Base-by-base conservation (phyloP, 1,284 basidiomycete genomes). In the Meira miltonrushii region DNA sequence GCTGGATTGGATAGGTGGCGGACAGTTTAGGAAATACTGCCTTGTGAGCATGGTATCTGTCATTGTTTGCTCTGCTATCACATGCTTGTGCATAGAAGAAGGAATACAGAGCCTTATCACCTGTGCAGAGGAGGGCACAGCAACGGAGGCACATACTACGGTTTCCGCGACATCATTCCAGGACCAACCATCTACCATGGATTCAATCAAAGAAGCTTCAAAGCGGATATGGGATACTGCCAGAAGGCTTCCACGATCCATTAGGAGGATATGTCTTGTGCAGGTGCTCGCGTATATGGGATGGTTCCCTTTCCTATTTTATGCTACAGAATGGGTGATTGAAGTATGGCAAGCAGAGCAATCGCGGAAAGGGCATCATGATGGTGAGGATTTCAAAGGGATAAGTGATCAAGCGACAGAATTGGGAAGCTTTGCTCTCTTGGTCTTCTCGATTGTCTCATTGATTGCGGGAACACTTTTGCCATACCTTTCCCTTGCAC, bases 11-110 rank as follows among this genome's bases (percentile, higher is more conserved):
- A 80, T 97, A n/a, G 92, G 93, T 39, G 93, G 92, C 1, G 86
- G 85, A 40, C 95, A 98, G 78, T 98, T 98, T 81, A 85, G 94
- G 66, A 94, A 94, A 78, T 91, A 98, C 73, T 94, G 92, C 71
- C 82, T 97, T 44, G 81, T 97, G 59, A 87, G 87, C 66, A 85
- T 94, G 63, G 67, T 88, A 40, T 85, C 93, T 53, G 87, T 85
- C 82, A 85, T 90, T 51, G 97, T 94, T 0, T 94, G 91, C 72
- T 84, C 83, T 72, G 87, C 81, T 37, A 89, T 91, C 61, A 83
- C 88, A 66, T 39, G 50, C 28, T 2, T 53, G 2, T 13, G 28
- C 13, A 53, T 53, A 5, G 19, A 53, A 25, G 50, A 53, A 25
- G 28, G 28, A 4, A 8, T 8, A 8, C 28, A 33, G 8, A 33